Conservation (phyloP, 2,329 filamentous ascomycete genomes). For the Pseudogymnoascus sp. region DNA sequence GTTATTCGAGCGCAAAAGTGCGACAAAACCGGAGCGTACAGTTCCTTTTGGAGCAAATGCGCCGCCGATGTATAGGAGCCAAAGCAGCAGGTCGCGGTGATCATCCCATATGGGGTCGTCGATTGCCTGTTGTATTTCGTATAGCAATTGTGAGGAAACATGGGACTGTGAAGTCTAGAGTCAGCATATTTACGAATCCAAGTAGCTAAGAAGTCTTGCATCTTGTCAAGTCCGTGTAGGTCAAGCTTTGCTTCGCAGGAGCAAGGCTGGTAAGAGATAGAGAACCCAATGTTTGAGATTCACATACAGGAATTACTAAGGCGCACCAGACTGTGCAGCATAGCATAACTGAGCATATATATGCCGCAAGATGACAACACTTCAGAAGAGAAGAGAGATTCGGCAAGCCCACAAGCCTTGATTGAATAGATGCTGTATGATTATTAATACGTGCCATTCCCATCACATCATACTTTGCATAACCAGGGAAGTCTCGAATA, state of each 20-base stretch:
- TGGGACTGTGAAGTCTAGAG: slow-evolving; percentile 22
- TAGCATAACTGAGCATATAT: slow-evolving; percentile 34
- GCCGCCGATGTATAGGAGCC: slow-evolving; percentile 33
- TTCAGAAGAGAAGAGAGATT: slow-evolving; percentile 21
- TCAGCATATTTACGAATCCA: slow-evolving; percentile 11
- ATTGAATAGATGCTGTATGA: slow-evolving; percentile 37
- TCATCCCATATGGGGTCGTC: slow-evolving; percentile 29
- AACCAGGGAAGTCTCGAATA: slow-evolving; percentile 28
- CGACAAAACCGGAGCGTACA: slow-evolving; percentile 26
- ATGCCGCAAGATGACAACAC: slow-evolving; percentile 34
- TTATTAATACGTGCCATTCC: slow-evolving; percentile 32
- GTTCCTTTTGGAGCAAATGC: slow-evolving; percentile 29
- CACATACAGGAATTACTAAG: slow-evolving; percentile 33
- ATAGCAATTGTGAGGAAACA: slow-evolving; percentile 28
- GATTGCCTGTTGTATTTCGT: slow-evolving; percentile 25
- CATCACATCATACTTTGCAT: slow-evolving; percentile 16
- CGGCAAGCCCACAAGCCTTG: slow-evolving; percentile 27
- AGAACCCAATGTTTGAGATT: not conserved
- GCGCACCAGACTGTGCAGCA: slow-evolving; percentile 35
- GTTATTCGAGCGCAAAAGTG: slow-evolving; percentile 21
- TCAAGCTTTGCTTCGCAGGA: not conserved
- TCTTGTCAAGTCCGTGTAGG: not conserved
- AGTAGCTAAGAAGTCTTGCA: not conserved
- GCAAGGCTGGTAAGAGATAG: not conserved
- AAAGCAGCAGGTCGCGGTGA: slow-evolving; percentile 29